phyloP scores from a whole-genome alignment of 1,284 basidiomycete genomes.

The Blastosporella zonata region DNA sequence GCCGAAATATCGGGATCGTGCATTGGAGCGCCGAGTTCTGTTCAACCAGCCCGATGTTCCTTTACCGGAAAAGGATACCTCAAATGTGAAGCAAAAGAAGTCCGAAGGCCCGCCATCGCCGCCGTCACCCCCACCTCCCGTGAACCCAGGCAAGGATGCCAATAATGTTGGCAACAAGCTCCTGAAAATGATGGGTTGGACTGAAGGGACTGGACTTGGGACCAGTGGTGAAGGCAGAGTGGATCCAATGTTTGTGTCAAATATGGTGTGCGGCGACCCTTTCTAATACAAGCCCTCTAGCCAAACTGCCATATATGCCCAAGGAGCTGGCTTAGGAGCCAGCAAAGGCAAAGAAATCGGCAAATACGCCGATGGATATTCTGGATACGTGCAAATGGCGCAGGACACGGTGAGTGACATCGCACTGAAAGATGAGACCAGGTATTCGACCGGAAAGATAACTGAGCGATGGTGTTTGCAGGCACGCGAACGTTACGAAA shows the following conservation, averaged over 20 bases:
- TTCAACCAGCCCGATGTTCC: constrained; percentile 90
- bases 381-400: constrained; percentile 72
- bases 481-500: constrained; percentile 45
- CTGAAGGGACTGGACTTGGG: constrained; percentile 83
- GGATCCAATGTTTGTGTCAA: constrained; percentile 66
- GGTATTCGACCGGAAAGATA: constrained; percentile 16
- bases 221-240: constrained; percentile 77
- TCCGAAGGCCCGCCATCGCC: constrained; percentile 62
- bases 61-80: constrained; percentile 46
- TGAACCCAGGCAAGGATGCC: constrained; percentile 73
- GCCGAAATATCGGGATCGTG: constrained; percentile 89
- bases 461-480: constrained; percentile 27
- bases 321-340: constrained; percentile 84
- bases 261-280: background rate
- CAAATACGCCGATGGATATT: constrained; percentile 68
- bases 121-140: constrained; percentile 57
- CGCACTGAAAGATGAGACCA: constrained; percentile 16
- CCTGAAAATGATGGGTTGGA: constrained; percentile 96
- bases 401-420: constrained; percentile 57
- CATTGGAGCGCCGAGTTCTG: constrained; percentile 81
- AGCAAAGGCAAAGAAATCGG: constrained; percentile 83
- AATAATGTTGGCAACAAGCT: constrained; percentile 87
- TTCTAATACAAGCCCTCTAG: constrained; percentile 32
- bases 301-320: constrained; percentile 80
- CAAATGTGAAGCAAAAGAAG: constrained; percentile 38